Conservation (phyloP, 192 early-diverging fungal species). For the Coemansia asiatica region DNA sequence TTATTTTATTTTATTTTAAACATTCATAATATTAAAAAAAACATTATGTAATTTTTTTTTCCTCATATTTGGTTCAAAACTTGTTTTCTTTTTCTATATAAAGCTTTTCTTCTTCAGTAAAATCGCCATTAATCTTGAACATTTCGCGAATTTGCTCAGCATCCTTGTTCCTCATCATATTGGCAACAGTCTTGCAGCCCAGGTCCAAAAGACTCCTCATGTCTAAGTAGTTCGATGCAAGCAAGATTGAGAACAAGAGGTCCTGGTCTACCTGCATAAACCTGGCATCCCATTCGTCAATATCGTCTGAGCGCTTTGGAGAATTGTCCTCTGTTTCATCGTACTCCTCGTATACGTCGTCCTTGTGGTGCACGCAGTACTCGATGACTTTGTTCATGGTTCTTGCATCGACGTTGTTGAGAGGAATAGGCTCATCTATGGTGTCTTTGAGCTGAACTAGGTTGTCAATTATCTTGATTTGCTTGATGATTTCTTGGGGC, state of each 20-base stretch:
- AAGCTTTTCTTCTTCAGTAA: conserved; percentile 90
- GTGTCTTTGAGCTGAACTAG: conserved; percentile 3
- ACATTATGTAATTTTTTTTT: no score
- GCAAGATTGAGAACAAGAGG: conserved; percentile 67
- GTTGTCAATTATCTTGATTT: background rate
- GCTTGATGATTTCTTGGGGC: background rate
- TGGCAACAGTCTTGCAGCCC: conserved; percentile 91
- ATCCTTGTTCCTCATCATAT: conserved; percentile 88
- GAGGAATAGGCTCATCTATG: conserved; percentile 60
- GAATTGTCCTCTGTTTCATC: conserved; percentile 21
- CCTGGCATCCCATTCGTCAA: conserved; percentile 74
- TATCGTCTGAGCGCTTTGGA: conserved; percentile 46
- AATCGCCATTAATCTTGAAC: conserved; percentile 92
- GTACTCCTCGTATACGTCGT: conserved; percentile 54
- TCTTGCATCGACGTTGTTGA: conserved; percentile 66
- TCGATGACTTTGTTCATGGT: conserved; percentile 73
- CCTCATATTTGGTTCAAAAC: no score
- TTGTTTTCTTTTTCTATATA: conserved; percentile 58
- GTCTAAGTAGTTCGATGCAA: conserved; percentile 86
- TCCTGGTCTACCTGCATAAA: conserved; percentile 70
- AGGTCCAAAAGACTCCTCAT: conserved; percentile 91
- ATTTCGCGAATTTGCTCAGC: conserved; percentile 86
- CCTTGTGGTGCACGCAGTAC: conserved; percentile 73
- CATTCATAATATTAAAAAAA: background rate
- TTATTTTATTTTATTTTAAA: background rate